Percentiles rank a stretch among this genome's conserved stretches.
These are phyloP conservation scores for Aspergillus clavatus DNA, from an alignment of 2,329 filamentous ascomycete genomes.

Conservation along the genomic window DNA sequence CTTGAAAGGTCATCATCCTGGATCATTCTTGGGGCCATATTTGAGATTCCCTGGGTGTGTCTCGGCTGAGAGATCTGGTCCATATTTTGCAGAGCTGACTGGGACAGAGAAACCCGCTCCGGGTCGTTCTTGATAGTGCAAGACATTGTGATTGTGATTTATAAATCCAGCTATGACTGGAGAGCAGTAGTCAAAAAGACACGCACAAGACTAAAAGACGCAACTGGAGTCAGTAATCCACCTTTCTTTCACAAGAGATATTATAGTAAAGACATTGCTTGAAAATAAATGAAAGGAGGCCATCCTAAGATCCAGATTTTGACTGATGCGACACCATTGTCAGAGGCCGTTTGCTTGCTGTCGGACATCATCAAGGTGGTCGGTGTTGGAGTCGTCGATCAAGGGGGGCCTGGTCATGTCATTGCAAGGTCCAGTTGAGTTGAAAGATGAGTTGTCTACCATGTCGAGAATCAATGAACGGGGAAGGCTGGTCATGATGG, in stretches of 20 bases:
- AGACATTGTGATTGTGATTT: conserved; percentile 38
- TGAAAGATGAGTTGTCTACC: not conserved
- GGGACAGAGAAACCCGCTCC: conserved; percentile 34
- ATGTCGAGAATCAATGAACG: not conserved
- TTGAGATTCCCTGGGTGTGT: conserved; percentile 35
- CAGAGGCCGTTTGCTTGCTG: not conserved
- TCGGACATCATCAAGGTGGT: not conserved
- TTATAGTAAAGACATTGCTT: conserved; percentile 10
- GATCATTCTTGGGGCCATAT: conserved; percentile 35
- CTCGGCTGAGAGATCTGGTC: conserved; percentile 33
- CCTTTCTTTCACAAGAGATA: conserved; percentile 10
- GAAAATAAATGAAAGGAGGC: conserved; percentile 3
- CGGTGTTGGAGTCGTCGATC: not conserved
- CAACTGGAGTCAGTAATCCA: conserved; percentile 29
- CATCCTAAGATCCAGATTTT: not conserved
- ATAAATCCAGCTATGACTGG: conserved; percentile 15
- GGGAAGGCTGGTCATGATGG: not conserved
- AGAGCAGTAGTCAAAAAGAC: conserved; percentile 15
- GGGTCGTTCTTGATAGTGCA: conserved; percentile 35
- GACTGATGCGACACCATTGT: not conserved
- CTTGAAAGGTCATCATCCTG: conserved; percentile 43
- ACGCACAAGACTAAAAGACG: conserved; percentile 27
- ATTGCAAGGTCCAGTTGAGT: not conserved
- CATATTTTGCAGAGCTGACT: conserved; percentile 27
- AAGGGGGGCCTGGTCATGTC: not conserved